These are phyloP conservation scores for Andrographis paniculata DNA, from an alignment of 305 asterid species.

Conservation along the genomic window DNA sequence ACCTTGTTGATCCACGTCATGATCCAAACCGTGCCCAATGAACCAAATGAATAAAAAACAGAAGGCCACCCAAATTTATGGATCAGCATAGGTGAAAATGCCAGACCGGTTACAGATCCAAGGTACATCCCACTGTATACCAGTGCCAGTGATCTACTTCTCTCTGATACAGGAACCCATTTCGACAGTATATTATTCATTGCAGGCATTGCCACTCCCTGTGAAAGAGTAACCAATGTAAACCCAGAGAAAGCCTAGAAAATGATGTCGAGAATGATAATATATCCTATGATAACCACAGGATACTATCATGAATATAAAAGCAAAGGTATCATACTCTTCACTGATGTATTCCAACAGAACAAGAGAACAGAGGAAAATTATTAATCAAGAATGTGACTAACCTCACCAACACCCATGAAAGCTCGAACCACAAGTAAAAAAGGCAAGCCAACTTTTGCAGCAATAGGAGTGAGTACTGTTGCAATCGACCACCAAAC, in stretches of 20 bases:
- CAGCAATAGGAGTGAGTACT: constrained; percentile 73
- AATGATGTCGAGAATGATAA: constrained; percentile 4
- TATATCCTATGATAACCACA: constrained; percentile 5
- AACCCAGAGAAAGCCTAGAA: neutral
- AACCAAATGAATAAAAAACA: constrained; percentile 80
- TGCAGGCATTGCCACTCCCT: constrained; percentile 99
- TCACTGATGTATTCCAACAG: too few relatives aligned
- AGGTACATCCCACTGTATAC: constrained; percentile 98
- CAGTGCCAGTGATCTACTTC: constrained; percentile 84
- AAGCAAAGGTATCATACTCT: too few relatives aligned
- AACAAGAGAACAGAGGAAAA: neutral
- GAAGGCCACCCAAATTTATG: constrained; percentile 95
- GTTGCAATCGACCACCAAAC: constrained; percentile 95
- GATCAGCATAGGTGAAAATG: constrained; percentile 79
- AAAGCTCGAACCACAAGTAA: constrained; percentile 81
- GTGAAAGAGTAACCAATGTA: constrained; percentile 22
- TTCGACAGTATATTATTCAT: constrained; percentile 84
- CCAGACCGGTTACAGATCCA: constrained; percentile 84
- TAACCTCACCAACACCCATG: constrained; percentile 93
- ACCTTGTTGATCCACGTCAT: constrained; percentile 68
- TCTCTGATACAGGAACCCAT: constrained; percentile 91
- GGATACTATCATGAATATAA: constrained; percentile 4
- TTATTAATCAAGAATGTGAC: constrained; percentile 12
- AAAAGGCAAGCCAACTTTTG: constrained; percentile 71
- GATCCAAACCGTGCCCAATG: constrained; percentile 77